A percentile compares a stretch with the other conserved stretches of the same genome.
phyloP scores from a whole-genome alignment of 2,329 filamentous ascomycete genomes.

The Exophiala sideris region DNA sequence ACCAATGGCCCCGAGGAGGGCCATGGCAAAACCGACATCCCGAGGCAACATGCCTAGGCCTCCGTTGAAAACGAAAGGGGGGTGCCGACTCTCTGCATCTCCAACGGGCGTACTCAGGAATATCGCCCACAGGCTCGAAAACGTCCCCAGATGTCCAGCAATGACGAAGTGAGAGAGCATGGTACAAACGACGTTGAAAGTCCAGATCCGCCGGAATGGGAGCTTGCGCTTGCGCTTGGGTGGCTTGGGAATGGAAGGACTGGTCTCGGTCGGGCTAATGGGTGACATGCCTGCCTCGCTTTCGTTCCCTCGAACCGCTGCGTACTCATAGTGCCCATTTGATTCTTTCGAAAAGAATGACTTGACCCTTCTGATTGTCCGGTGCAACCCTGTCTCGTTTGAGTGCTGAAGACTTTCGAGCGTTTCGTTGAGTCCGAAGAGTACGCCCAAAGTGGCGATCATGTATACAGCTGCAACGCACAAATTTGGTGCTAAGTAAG shows the following conservation, averaged over 20 bases:
- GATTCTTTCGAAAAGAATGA: not conserved
- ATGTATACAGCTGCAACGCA: conserved; percentile 60
- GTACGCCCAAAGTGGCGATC: conserved; percentile 51
- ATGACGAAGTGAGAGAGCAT: conserved; percentile 64
- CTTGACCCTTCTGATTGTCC: not conserved
- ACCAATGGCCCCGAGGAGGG: conserved; percentile 70
- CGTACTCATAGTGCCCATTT: conserved; percentile 1
- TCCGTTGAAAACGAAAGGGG: conserved; percentile 60
- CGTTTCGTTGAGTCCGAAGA: conserved; percentile 63
- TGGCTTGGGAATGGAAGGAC: not conserved
- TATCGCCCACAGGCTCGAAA: conserved; percentile 59
- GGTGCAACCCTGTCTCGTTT: not conserved
- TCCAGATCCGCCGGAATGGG: conserved; percentile 50
- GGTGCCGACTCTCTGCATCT: conserved; percentile 38
- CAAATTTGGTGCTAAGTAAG: conserved; percentile 66
- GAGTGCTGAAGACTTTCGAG: conserved; percentile 35
- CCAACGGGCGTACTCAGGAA: conserved; percentile 69
- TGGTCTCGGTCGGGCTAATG: not conserved
- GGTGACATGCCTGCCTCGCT: not conserved
- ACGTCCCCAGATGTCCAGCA: conserved; percentile 69
- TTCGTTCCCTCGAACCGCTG: not conserved
- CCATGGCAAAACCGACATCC: conserved; percentile 69
- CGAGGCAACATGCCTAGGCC: conserved; percentile 70
- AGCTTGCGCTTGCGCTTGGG: conserved; percentile 38
- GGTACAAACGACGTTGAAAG: conserved; percentile 51